A percentile compares a stretch with the other conserved stretches of the same genome.
Conservation (phyloP, 2,329 filamentous ascomycete genomes). For the Claviceps pazoutovae region DNA sequence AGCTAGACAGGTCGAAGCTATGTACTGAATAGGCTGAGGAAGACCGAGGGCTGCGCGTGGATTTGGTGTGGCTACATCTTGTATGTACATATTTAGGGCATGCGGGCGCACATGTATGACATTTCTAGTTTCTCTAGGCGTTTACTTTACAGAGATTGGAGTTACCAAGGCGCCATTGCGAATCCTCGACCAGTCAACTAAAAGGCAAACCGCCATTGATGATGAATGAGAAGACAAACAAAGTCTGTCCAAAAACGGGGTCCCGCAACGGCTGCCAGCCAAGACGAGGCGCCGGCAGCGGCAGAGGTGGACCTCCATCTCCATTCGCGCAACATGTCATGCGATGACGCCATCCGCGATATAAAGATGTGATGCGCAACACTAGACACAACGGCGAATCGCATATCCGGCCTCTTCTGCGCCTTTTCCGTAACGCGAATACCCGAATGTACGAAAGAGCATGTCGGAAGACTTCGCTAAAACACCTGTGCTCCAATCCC, state of each 20-base stretch:
- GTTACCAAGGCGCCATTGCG: too few relatives aligned
- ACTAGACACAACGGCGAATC: background rate
- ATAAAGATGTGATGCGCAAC: background rate
- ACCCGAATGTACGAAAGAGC: too few relatives aligned
- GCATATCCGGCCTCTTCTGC: too few relatives aligned
- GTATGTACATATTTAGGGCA: background rate
- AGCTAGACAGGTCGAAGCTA: too few relatives aligned
- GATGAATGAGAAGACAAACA: too few relatives aligned
- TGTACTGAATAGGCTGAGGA: background rate
- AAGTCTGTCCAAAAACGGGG: background rate
- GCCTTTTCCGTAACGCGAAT: too few relatives aligned
- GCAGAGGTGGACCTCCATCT: background rate
- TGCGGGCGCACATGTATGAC: background rate
- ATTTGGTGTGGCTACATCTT: background rate
- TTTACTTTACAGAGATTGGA: too few relatives aligned
- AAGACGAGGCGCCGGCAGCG: too few relatives aligned
- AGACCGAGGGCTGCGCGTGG: background rate
- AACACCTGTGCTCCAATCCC: too few relatives aligned
- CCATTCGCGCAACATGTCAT: background rate
- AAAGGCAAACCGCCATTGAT: too few relatives aligned
- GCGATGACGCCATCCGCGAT: conserved; percentile 3
- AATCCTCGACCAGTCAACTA: too few relatives aligned
- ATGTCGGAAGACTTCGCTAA: too few relatives aligned
- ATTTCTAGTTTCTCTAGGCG: background rate
- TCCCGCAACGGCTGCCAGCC: background rate